Percentiles rank a stretch among this genome's conserved stretches.
Conservation (phyloP, 2,329 filamentous ascomycete species). For the Fusarium sp. region DNA sequence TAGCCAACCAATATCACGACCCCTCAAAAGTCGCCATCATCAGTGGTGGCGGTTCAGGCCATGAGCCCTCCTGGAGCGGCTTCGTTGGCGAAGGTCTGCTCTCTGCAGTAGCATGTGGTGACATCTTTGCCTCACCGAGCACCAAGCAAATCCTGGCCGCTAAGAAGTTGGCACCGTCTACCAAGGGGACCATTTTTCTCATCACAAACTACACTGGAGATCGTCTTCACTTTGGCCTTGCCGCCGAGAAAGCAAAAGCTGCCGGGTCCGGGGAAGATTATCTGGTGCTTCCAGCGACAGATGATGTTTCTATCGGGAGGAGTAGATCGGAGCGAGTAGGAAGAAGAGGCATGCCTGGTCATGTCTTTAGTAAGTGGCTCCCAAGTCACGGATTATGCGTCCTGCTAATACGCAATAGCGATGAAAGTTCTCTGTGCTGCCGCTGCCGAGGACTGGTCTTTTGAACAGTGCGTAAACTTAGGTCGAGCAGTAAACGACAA, state of each 20-base stretch:
- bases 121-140: neutral
- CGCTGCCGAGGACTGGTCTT: neutral
- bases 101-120: neutral
- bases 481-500: neutral
- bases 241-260: neutral
- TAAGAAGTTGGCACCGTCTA: neutral
- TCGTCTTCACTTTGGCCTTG: neutral
- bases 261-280: neutral
- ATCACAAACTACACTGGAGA: accelerated
- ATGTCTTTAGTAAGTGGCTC: neutral
- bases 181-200: neutral
- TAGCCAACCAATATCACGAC: neutral
- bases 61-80: neutral
- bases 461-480: accelerated
- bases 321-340: neutral
- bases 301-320: neutral
- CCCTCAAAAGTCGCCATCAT: neutral
- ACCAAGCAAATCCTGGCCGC: neutral
- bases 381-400: too few species aligned
- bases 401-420: neutral
- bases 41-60: neutral
- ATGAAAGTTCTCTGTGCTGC: neutral
- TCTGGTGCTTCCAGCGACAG: neutral
- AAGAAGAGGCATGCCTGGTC: neutral
- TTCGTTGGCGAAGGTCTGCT: accelerated